Conservation (phyloP, 2,329 filamentous ascomycete genomes). For the Colletotrichum coccodes region DNA sequence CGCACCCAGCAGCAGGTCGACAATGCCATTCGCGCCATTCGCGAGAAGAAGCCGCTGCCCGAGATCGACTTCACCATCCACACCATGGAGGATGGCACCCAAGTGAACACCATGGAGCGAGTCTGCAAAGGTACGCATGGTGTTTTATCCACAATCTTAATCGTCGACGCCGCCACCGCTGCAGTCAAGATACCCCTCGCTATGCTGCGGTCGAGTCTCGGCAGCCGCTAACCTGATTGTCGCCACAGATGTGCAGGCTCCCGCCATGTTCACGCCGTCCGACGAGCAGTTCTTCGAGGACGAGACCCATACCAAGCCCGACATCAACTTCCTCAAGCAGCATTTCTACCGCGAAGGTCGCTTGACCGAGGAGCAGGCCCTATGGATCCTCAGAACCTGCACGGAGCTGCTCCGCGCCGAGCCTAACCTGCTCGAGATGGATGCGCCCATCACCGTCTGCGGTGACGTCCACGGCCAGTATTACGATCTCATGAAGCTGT, state of each 20-base stretch:
- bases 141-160: constrained; percentile 15
- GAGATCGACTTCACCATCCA: constrained; percentile 99
- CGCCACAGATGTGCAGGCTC: constrained; percentile 90
- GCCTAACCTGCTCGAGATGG: constrained; percentile 98
- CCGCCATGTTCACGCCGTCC: constrained; percentile 90
- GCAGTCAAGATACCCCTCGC: constrained; percentile 26
- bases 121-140: constrained; percentile 90
- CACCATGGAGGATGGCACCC: constrained; percentile 95
- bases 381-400: constrained; percentile 92
- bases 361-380: constrained; percentile 94
- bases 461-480: constrained; percentile 99
- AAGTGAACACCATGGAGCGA: constrained; percentile 94
- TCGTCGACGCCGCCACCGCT: constrained; percentile 34
- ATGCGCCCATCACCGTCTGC: constrained; percentile 98
- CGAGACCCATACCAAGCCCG: constrained; percentile 85
- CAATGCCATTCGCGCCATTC: constrained; percentile 90
- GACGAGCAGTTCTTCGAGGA: constrained; percentile 96
- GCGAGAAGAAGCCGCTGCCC: constrained; percentile 93
- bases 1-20: constrained; percentile 75
- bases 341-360: constrained; percentile 98
- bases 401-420: constrained; percentile 89
- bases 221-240: constrained; percentile 34
- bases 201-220: constrained; percentile 24
- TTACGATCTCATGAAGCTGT: constrained; percentile 99
- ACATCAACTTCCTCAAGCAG: constrained; percentile 95